phyloP scores from a whole-genome alignment of 441 rosid species.

The Gossypium lobatum region DNA sequence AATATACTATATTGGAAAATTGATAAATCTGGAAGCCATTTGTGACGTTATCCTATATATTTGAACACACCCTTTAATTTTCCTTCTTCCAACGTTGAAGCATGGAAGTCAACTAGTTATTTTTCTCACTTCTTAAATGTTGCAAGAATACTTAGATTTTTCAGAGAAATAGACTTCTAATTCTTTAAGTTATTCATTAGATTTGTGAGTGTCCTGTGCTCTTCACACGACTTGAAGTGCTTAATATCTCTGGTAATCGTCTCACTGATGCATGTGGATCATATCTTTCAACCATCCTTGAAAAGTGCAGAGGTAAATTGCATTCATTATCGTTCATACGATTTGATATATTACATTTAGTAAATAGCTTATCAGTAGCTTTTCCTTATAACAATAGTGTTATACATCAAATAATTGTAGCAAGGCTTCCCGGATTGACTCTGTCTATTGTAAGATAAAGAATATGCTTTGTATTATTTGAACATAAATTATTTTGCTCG shows the following conservation, averaged over 20 bases:
- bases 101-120: background rate
- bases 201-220: constrained; percentile 92
- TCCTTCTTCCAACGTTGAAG: background rate
- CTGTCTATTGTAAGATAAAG: background rate
- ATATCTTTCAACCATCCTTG: constrained; percentile 80
- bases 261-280: constrained; percentile 98
- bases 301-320: constrained; percentile 67
- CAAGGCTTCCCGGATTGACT: background rate
- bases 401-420: background rate
- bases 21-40: background rate
- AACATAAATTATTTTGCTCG: background rate
- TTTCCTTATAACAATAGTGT: constrained; percentile 9
- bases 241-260: constrained; percentile 88
- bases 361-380: background rate
- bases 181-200: constrained; percentile 32
- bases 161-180: background rate
- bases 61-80: background rate
- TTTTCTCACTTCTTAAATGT: background rate
- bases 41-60: background rate
- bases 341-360: background rate
- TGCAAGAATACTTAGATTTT: background rate
- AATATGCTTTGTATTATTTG: background rate
- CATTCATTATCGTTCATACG: constrained; percentile 9
- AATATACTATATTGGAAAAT: background rate
- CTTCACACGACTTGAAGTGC: constrained; percentile 78